phyloP scores from a whole-genome alignment of 1,284 basidiomycete genomes.

The Heterobasidion occidentale region DNA sequence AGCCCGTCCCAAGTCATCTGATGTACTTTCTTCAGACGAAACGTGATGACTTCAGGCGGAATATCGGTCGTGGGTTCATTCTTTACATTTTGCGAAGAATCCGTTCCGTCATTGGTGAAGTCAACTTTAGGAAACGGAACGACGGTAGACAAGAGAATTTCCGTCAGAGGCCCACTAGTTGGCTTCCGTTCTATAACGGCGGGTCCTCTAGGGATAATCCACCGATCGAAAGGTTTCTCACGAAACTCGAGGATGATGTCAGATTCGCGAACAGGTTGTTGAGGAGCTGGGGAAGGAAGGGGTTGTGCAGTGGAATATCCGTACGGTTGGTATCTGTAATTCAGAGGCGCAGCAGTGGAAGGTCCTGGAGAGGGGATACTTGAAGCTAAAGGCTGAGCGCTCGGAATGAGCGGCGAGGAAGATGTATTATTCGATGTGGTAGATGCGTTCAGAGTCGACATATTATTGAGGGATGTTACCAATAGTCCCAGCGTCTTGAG shows the following conservation, averaged over 20 bases:
- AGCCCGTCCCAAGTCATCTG: conserved; percentile 45
- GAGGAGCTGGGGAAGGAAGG: not conserved
- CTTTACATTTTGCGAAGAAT: conserved; percentile 1
- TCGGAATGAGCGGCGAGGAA: not conserved
- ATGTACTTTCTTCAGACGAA: conserved; percentile 39
- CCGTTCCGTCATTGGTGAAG: not conserved
- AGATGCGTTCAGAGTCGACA: conserved; percentile 8
- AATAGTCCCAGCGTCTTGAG: conserved; percentile 54
- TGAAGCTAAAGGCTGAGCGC: not conserved
- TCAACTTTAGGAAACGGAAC: conserved; percentile 22
- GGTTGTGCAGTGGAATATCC: conserved; percentile 2
- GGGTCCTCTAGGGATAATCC: conserved; percentile 55
- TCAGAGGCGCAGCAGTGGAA: not conserved
- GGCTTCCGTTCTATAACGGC: conserved; percentile 35
- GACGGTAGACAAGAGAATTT: conserved; percentile 32
- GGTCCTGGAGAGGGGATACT: not conserved
- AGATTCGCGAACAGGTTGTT: conserved; percentile 33
- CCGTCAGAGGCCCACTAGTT: conserved; percentile 8
- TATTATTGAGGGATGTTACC: conserved; percentile 44
- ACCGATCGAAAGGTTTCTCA: conserved; percentile 51
- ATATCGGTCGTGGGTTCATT: conserved; percentile 6
- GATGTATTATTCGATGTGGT: conserved; percentile 2
- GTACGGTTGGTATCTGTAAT: conserved; percentile 3
- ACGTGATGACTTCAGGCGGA: conserved; percentile 31
- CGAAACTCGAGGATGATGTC: conserved; percentile 66